A percentile compares a stretch with the other conserved stretches of the same genome.
Evolutionary conservation across 306 rosid species (phyloP).

Genomic region (Quercus cerris): DNA sequence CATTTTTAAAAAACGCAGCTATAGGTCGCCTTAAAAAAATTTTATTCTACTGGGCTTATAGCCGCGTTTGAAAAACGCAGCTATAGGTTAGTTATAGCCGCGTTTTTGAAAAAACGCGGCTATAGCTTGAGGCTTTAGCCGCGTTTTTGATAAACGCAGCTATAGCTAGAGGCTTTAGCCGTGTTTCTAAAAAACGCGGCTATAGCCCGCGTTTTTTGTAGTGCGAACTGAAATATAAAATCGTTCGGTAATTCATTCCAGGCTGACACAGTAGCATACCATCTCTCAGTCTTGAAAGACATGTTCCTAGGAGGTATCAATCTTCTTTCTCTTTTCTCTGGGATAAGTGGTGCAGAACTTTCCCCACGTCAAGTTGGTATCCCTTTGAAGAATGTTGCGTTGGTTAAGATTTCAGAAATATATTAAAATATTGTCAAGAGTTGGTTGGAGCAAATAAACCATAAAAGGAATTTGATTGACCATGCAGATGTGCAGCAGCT

Average conservation of each 20-base stretch:
- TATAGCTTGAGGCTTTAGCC: too few species aligned
- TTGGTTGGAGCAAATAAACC: slow-evolving; percentile 98
- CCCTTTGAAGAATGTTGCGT: slow-evolving; percentile 70
- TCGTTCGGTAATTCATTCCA: slow-evolving; percentile 96
- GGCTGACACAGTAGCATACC: slow-evolving; percentile 93
- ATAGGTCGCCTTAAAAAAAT: too few species aligned
- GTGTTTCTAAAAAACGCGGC: too few species aligned
- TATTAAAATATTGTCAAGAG: slow-evolving; percentile 69
- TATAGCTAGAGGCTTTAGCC: too few species aligned
- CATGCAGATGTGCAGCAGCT: slow-evolving; percentile 56
- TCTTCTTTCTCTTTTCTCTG: slow-evolving; percentile 86
- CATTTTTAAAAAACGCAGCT: too few species aligned
- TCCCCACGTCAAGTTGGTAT: slow-evolving; percentile 83
- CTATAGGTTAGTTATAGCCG: too few species aligned
- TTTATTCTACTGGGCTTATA: too few species aligned
- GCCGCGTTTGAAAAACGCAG: too few species aligned
- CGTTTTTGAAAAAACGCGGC: too few species aligned
- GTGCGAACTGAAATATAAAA: slow-evolving; percentile 87
- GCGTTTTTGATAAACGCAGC: too few species aligned
- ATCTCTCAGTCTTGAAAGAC: slow-evolving; percentile 69
- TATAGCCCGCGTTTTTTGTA: too few species aligned
- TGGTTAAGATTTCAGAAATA: slow-evolving; percentile 70
- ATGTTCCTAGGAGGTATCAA: slow-evolving; percentile 77
- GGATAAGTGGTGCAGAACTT: slow-evolving; percentile 92
- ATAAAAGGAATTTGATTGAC: slow-evolving; percentile 62